Conservation (phyloP, 257 asterid genomes). For the Solanum virginianum region DNA sequence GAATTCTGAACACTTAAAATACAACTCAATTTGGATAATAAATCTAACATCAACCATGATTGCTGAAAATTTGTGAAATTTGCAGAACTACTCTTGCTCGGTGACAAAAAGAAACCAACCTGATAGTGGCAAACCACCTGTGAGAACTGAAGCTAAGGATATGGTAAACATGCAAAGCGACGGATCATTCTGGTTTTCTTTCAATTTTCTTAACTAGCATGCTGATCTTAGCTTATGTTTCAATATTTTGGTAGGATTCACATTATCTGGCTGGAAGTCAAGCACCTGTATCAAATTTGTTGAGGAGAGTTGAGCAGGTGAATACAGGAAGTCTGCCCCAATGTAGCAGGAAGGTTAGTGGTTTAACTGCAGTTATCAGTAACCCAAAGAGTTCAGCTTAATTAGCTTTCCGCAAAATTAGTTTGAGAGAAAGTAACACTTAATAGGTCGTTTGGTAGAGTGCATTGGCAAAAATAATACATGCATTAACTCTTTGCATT, state of each 20-base stretch:
- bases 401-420: neutral
- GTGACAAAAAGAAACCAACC: conserved; percentile 46
- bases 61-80: conserved; percentile 1
- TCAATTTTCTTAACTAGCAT: neutral
- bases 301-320: conserved; percentile 59
- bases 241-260: conserved; percentile 29
- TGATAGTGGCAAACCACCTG: conserved; percentile 30
- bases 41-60: neutral
- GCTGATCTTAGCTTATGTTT: neutral
- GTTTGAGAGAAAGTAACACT: neutral
- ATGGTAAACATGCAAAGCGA: conserved; percentile 36
- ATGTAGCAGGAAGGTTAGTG: conserved; percentile 80
- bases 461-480: too few species aligned
- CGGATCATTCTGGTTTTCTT: neutral
- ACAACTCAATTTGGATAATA: neutral
- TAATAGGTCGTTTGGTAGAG: too few species aligned
- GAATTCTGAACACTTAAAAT: neutral
- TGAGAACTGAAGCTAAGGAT: conserved; percentile 34
- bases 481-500: too few species aligned
- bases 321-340: conserved; percentile 52
- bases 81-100: conserved; percentile 49
- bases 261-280: conserved; percentile 40
- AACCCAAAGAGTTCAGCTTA: neutral
- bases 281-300: conserved; percentile 65
- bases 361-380: neutral